phyloP scores from a whole-genome alignment of 345 rosid genomes.

The Leavenworthia alabamica region DNA sequence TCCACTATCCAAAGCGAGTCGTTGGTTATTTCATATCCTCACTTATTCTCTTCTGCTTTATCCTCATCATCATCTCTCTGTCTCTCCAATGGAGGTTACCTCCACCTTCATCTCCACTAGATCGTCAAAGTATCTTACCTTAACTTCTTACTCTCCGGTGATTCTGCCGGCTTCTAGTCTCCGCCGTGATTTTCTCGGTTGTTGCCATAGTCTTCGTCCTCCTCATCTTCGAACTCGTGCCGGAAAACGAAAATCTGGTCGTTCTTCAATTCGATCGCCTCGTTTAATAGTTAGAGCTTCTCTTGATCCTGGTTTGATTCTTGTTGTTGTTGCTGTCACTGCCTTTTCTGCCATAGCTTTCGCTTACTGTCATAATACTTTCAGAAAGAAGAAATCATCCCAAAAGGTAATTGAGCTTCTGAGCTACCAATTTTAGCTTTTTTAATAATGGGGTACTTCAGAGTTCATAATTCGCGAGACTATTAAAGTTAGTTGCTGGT shows the following conservation, averaged over 20 bases:
- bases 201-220: constrained; percentile 42
- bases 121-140: constrained; percentile 34
- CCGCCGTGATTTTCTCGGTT: constrained; percentile 52
- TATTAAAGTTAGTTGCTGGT: not conserved
- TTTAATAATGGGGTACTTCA: not conserved
- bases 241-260: constrained; percentile 20
- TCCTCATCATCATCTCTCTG: constrained; percentile 23
- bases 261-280: constrained; percentile 28
- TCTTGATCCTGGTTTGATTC: constrained; percentile 34
- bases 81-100: constrained; percentile 43
- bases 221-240: constrained; percentile 28
- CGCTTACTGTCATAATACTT: constrained; percentile 40
- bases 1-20: constrained; percentile 14
- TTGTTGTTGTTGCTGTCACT: constrained; percentile 53
- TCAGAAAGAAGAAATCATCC: constrained; percentile 24
- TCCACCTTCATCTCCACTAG: constrained; percentile 36
- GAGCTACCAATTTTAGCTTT: not conserved
- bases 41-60: constrained; percentile 16
- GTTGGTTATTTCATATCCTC: constrained; percentile 29
- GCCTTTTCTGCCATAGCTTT: constrained; percentile 53
- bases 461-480: not conserved
- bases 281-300: constrained; percentile 48
- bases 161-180: constrained; percentile 31
- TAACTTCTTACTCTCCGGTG: constrained; percentile 30
- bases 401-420: constrained; percentile 34